These are phyloP conservation scores for Boletus tomentosulus DNA, from an alignment of 768 basidiomycete genomes.

Conservation along the genomic window DNA sequence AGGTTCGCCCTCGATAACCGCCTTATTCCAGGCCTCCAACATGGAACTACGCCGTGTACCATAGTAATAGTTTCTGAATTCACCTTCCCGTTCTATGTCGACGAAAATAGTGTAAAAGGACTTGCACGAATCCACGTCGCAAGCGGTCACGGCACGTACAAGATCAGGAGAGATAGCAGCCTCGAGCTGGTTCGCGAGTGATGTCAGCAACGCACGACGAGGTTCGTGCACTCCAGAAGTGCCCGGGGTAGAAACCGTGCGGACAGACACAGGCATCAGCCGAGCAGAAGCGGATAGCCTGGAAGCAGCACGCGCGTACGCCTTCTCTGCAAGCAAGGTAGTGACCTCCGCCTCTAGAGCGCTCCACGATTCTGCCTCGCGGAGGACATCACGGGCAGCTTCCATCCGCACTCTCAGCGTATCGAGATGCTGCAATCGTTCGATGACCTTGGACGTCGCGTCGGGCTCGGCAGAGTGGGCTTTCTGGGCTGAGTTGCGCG, in stretches of 20 bases:
- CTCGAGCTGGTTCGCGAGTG: constrained; percentile 94
- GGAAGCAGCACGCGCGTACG: constrained; percentile 87
- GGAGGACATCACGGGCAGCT: constrained; percentile 79
- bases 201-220: constrained; percentile 80
- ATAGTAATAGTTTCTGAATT: constrained; percentile 94
- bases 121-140: constrained; percentile 71
- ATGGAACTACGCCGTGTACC: constrained; percentile 68
- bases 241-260: constrained; percentile 60
- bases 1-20: constrained; percentile 36
- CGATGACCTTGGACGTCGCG: constrained; percentile 63
- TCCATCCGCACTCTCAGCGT: constrained; percentile 85
- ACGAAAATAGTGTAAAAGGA: constrained; percentile 84
- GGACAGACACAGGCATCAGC: constrained; percentile 89
- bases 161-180: constrained; percentile 87
- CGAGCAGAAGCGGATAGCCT: constrained; percentile 84
- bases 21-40: constrained; percentile 65
- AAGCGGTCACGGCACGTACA: constrained; percentile 77
- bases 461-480: constrained; percentile 18
- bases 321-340: constrained; percentile 70
- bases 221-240: constrained; percentile 55
- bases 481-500: not conserved
- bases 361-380: constrained; percentile 96
- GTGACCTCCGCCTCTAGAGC: constrained; percentile 92
- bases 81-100: constrained; percentile 86
- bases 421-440: constrained; percentile 77